phyloP scores from a whole-genome alignment of 306 rosid species.

The Medicago arabica region DNA sequence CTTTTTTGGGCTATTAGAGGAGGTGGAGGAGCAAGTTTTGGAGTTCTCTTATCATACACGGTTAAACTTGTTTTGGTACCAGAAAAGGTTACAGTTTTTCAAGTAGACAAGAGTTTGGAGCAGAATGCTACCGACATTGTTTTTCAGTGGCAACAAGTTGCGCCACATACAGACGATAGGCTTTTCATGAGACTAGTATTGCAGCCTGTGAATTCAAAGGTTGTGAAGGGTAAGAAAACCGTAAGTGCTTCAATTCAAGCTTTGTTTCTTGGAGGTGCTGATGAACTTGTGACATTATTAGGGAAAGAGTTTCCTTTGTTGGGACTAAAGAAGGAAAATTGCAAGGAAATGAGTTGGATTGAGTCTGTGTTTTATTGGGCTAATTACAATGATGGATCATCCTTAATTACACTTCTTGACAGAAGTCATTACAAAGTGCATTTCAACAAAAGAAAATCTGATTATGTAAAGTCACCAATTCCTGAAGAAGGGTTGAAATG shows the following conservation, averaged over 20 bases:
- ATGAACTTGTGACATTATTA: slow-evolving; percentile 53
- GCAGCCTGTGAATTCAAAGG: slow-evolving; percentile 53
- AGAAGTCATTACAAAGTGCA: slow-evolving; percentile 47
- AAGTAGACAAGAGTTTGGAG: slow-evolving; percentile 46
- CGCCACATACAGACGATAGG: slow-evolving; percentile 57
- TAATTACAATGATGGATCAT: slow-evolving; percentile 33
- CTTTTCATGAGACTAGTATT: slow-evolving; percentile 63
- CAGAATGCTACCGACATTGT: slow-evolving; percentile 47
- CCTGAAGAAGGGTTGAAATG: slow-evolving; percentile 55
- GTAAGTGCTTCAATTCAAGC: slow-evolving; percentile 48
- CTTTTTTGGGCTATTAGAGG: slow-evolving; percentile 66
- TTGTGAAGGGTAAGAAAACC: slow-evolving; percentile 49
- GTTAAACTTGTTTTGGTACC: slow-evolving; percentile 57
- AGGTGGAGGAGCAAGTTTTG: slow-evolving; percentile 74
- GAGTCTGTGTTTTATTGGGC: slow-evolving; percentile 70
- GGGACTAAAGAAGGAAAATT: slow-evolving; percentile 53
- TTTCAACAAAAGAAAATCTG: slow-evolving; percentile 63
- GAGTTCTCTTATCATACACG: slow-evolving; percentile 59
- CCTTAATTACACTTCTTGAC: slow-evolving; percentile 55
- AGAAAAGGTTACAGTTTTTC: slow-evolving; percentile 52
- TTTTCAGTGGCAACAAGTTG: slow-evolving; percentile 60
- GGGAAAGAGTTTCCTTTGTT: slow-evolving; percentile 64
- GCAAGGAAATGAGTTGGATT: slow-evolving; percentile 70
- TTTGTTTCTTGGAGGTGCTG: slow-evolving; percentile 59
- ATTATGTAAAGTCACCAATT: slow-evolving; percentile 65